Base-by-base conservation (phyloP, 805 yeast species). In the Schwanniomyces vanrijiae region DNA sequence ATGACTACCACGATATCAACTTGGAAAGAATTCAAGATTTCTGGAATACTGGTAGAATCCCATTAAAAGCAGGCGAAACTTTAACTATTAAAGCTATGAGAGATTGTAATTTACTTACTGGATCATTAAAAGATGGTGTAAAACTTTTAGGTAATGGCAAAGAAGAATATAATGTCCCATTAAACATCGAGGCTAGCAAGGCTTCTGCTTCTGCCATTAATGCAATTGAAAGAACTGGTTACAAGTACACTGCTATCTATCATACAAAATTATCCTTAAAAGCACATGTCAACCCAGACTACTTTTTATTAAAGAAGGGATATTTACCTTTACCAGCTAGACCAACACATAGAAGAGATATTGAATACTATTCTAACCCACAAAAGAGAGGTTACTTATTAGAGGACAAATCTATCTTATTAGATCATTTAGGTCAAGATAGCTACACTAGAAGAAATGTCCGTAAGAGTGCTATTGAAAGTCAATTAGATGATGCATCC, bases 251-350 rank as follows among this genome's bases (percentile, higher is more conserved):
- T 13, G 84, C 96, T 4, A 77, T 78, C 49, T 92, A 84, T 65
- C 80, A 82, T 43, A 76, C 80, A 40, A 66, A 65, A 44, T 68
- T 90, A 28, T 84, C 88, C 3, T 78, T 87, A 58, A 75, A 81
- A 58, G 92, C 90, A 3, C 94, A 90, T 59, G 73, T 89, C 34
- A 68, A 83, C 40, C 97, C 98, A 9, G 78, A 81, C 40, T 75
- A 83, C 65, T 86, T 84, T 56, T 64, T 87, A 41, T 66, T 75
- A 53, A 86, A 78, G 58, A 84, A 82, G 60, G 96, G 95, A 14
- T 82, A 90, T 53, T 65, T 91, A 13, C 98, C 98, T 39, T 64
- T 89, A 54, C 83, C 81, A 44, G 90, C 97, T 1, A 82, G 90
- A 66, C 99, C 99, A 11, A 86, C 85, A 7, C 83, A 81, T 56